Base-by-base conservation (phyloP, 768 basidiomycete species). In the Lyophyllum atratum region DNA sequence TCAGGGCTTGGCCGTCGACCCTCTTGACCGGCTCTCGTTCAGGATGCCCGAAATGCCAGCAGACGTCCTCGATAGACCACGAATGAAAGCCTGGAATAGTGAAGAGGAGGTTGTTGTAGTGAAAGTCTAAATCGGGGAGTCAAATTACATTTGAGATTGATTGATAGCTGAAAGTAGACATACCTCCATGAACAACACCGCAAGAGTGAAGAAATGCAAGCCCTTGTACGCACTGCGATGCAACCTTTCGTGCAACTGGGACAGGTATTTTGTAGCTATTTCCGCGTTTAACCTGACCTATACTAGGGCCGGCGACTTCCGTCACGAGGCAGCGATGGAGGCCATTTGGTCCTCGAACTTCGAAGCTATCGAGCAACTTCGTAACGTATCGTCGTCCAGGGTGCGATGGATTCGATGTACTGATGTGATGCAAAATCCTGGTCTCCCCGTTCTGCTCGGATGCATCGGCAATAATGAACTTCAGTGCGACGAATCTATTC, bases 261-360 rank as follows among this genome's bases (percentile, higher is more conserved):
- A 73, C 70, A 28, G 79, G 70, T 22, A 82, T 80, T 9, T 82
- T 77, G 53, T 77, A 72, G 25, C 45, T 44, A 7, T 73, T 73
- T 56, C 78, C 76, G 60, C 75, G 68, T 68, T 80, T 79, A 51
- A 83, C 70, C 58, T 80, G 86, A 2, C 87, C 79, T 9, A 92
- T 69, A 68, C 89, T 91, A 70, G 90, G 86, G 44, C 89, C 88
- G n/a, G 92, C 79, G 6, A 89, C 85, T 69, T 93, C 90, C 64
- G 88, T 86, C 17, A 90, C 86, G 82, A 93, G 88, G 78, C 91
- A 93, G 56, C 90, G 85, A 71, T 93, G 90, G 19, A 74, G 80
- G 22, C 90, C 92, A 71, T 90, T 89, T 7, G 87, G 88, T 2
- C 91, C 90, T 51, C 84, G 80, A 70, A 90, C 85, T 37, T 80